Evolutionary conservation across 1,139 yeast species (phyloP), one percentile per base, ranked within the genome.

Genomic region (Taiozyma sp.): DNA sequence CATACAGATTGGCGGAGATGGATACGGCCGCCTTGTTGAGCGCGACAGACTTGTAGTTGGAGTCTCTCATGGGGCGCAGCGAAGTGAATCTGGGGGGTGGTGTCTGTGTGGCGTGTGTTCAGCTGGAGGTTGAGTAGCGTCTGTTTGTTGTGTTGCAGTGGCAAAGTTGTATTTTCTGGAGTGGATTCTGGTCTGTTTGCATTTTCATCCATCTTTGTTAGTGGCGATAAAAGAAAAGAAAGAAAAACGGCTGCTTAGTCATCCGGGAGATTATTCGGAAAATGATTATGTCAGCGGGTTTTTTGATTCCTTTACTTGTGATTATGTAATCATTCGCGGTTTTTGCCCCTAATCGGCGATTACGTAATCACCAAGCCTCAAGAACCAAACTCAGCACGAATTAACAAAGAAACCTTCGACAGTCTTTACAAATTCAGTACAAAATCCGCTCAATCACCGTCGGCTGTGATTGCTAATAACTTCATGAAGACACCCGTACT

Each of bases 21-120:
- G 93, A 84, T 43, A 92, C 89, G 22, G 97, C 91, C 7, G 99
- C 97, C 66, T 87, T 79, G 72, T 93, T 93, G 56, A 83, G 78
- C 48, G 84, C 71, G 51, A 90, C 80, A 30, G 92, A 84, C 65
- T 88, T 82, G 70, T 86, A 88, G 71, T 91, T 91, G 48, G 96
- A 83, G 65, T 91, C 96, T 71, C 98, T 84, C 99, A 93, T 55
- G 30, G 30, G 24, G 27, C 28, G 19, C 22, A 45, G 39, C 46
- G 32, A 28, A 28, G 29, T 13, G 38, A 28, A 24, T 13, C 30
- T 16, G 34, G 39, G n/a, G 9, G 24, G 43, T 19, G 19, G 39
- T 2, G 28, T 32, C 13, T 32, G 36, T 32, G 16, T 32, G 34
- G 34, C 34, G 34, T 30, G 29, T 27, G 13, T 28, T 27, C 16